Evolutionary conservation across 257 asterid species (phyloP), one percentile per base, ranked within the genome.

Genomic region (Anisodus tanguticus): DNA sequence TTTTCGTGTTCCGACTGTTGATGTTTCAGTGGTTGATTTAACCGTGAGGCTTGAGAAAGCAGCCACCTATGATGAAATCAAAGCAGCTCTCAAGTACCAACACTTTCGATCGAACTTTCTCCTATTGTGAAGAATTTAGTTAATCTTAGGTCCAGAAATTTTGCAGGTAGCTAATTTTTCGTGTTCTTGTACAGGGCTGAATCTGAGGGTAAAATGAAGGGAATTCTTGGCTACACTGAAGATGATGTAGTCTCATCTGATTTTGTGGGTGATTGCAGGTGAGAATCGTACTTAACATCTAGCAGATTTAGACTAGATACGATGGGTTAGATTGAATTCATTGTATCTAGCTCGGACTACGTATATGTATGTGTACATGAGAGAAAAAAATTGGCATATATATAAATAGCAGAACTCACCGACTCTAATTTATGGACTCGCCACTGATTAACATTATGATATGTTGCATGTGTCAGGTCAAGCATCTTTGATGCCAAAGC

Each of bases 401-500:
- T 4, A 22, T 13, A 26, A 41, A 41, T 54, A 69, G 31, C 17
- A 71, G 26, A 45, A 71, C 59, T 45, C 39, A n/a, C 9, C 5
- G 5, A 47, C 59, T 19, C 59, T 72, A 22, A 10, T 19, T 71
- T 71, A 10, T n/a, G 17, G 6, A 71, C n/a, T 45, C 0, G 1
- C 12, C 4, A 1, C 1, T 45, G 6, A 16, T 49, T 49, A 12
- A 12, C 2, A 22, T 49, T 74, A 39, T 22, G 35, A 86, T 4
- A 66, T 51, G 63, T 53, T 60, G 62, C 17, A n/a, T 31, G 16
- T 77, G 77, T 54, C 88, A 92, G 95, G 91, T 91, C 94, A 22
- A 91, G 94, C 91, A 91, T 91, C 54, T 90, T 91, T 45, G 93
- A 90, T 53, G 92, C 95, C 71, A 92, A 92, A 90, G 95, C 93